Conservation (phyloP, 108 stramenopile genomes). For the Nitzschia inconspicua region DNA sequence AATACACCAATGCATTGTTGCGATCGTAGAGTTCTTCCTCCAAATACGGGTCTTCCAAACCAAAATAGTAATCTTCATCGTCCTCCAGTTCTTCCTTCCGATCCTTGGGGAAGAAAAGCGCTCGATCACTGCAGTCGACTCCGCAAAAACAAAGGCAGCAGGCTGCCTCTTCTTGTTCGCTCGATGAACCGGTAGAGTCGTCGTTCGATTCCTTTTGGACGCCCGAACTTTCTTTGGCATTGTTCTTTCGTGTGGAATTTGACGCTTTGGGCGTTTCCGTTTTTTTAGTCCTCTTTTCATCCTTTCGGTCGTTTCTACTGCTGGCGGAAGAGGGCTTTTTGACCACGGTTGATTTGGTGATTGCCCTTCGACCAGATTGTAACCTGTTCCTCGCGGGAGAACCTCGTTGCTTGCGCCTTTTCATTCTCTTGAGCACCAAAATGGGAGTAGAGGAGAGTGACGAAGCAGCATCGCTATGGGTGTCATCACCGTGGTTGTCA, state of each 20-base stretch:
- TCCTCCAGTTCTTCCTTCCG: conserved; percentile 34
- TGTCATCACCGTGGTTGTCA: not conserved
- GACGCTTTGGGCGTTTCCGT: not conserved
- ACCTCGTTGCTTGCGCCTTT: not conserved
- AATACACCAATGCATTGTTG: conserved; percentile 73
- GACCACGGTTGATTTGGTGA: not conserved
- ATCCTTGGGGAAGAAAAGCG: conserved; percentile 54
- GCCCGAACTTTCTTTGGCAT: not conserved
- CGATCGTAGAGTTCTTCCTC: conserved; percentile 53
- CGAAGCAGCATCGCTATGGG: not conserved
- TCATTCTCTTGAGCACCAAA: not conserved
- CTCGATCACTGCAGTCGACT: conserved; percentile 70
- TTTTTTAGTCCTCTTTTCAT: not conserved
- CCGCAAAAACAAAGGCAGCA: conserved; percentile 82
- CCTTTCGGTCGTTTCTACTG: not conserved
- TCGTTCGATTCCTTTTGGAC: not conserved
- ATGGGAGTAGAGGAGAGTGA: conserved; percentile 20
- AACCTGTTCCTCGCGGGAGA: not conserved
- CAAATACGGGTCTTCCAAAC: conserved; percentile 44
- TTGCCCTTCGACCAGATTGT: not conserved
- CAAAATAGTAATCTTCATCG: conserved; percentile 40
- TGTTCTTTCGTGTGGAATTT: not conserved
- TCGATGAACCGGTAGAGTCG: not conserved
- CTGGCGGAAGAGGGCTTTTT: not conserved
- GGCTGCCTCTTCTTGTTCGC: conserved; percentile 39